Evolutionary conservation across 495 filamentous ascomycete species (phyloP), one percentile per base, ranked within the genome.

Genomic region (Hypoxylon trugodes): DNA sequence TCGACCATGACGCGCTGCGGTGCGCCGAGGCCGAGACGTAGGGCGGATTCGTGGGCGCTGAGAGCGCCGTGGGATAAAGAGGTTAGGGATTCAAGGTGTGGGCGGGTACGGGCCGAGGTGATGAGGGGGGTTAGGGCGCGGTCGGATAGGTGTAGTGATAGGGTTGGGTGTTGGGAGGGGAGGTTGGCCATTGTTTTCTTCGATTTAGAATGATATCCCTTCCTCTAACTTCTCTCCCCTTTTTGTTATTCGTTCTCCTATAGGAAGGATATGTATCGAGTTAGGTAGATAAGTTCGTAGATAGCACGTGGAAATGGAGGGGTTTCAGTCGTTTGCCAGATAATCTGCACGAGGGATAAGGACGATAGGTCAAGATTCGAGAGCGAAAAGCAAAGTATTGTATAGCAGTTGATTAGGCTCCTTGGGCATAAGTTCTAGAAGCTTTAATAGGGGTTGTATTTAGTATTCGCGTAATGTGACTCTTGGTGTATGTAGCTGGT

Each of bases 1-100:
- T 79, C 77, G 46, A 80, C 71, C 52, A 81, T 73, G 22, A 80
- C 69, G 38, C 78, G 72, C 59, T 73, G 68, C 2, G 75, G 74
- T 0, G 51, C 6, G 40, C 78, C 79, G 30, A 79, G 72, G 21
- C 66, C 72, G 2, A 79, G 64, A 36, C 76, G 72, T 9, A 46
- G 47, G 5, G 75, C 71, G 6, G 74, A 58, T 33, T 77, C 73
- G 63, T 77, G 73, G 5, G 74, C 75, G 59, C 63, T 63, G 21
- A 79, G 68, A 4, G 78, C 76, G 24, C 69, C 65, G 28, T 73
- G 59, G 6, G 78, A 69, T 6, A 82, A 72, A 0, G 62, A 55
- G 15, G 73, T 62, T n/a, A 82, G 71, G 36, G 75, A 60, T 12
- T 73, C 65, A 45, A 69, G 65, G 25, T 68, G 64, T 13, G 47